Conservation (phyloP, 2,329 filamentous ascomycete genomes). For the Penicillium sp. region DNA sequence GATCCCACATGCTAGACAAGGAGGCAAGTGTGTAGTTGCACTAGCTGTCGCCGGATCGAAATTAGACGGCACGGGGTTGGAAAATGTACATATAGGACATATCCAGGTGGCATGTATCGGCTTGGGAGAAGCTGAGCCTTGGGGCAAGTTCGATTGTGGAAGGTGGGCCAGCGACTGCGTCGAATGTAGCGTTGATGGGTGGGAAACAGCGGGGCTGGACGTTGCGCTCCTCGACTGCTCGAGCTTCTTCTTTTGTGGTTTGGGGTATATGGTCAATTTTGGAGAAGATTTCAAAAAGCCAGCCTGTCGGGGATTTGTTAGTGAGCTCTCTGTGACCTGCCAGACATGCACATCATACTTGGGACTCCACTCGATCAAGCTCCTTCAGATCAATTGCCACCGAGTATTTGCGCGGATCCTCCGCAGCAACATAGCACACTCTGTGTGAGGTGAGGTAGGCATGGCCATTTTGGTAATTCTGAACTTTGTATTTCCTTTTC, state of each 20-base stretch:
- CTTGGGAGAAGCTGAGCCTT: constrained; percentile 37
- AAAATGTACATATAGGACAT: constrained; percentile 93
- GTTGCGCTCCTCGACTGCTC: constrained; percentile 54
- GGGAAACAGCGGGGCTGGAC: constrained; percentile 36
- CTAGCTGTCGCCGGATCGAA: constrained; percentile 85
- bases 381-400: constrained; percentile 85
- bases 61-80: constrained; percentile 88
- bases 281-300: constrained; percentile 93
- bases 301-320: constrained; percentile 53
- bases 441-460: constrained; percentile 96
- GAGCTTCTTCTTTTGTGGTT: constrained; percentile 68
- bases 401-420: constrained; percentile 80
- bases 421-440: constrained; percentile 89
- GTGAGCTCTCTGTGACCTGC: constrained; percentile 14
- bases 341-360: constrained; percentile 53
- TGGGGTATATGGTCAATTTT: constrained; percentile 87
- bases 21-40: constrained; percentile 75
- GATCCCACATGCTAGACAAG: constrained; percentile 91
- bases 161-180: constrained; percentile 32
- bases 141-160: constrained; percentile 32
- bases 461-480: constrained; percentile 91
- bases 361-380: constrained; percentile 87
- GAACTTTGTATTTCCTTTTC: constrained; percentile 86
- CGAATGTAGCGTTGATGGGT: constrained; percentile 36
- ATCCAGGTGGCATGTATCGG: constrained; percentile 77